Evolutionary conservation across 2,329 filamentous ascomycete genomes (phyloP).

Genomic region (Berkeleyomyces rouxiae): DNA sequence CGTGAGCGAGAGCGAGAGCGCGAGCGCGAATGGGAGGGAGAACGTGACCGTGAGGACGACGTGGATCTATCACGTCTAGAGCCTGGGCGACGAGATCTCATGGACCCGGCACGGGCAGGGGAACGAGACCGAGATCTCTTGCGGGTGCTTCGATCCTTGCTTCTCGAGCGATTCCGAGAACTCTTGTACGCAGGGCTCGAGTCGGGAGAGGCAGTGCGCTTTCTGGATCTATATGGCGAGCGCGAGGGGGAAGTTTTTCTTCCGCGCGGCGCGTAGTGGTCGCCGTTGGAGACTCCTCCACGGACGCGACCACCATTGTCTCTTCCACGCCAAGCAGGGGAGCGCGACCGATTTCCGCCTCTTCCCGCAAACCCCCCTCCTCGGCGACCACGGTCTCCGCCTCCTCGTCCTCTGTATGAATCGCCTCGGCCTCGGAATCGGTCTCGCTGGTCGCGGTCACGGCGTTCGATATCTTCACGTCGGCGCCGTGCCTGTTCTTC

Average conservation of each 20-base stretch:
- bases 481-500: slow-evolving; percentile 58
- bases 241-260: slow-evolving; percentile 16
- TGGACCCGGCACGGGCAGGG: slow-evolving; percentile 19
- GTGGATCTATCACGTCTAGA: slow-evolving; percentile 27
- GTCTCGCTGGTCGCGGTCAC: slow-evolving; percentile 50
- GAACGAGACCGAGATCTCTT: slow-evolving; percentile 24
- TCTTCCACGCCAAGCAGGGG: slow-evolving; percentile 23
- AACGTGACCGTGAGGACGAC: slow-evolving; percentile 19
- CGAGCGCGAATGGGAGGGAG: slow-evolving; percentile 16
- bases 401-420: slow-evolving; percentile 32
- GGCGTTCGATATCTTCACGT: slow-evolving; percentile 52
- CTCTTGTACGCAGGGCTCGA: slow-evolving; percentile 21
- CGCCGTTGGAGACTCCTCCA: slow-evolving; percentile 24
- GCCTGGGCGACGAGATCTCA: slow-evolving; percentile 24
- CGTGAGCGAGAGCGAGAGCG: slow-evolving; percentile 17
- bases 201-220: slow-evolving; percentile 16
- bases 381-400: slow-evolving; percentile 28
- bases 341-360: slow-evolving; percentile 28
- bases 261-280: slow-evolving; percentile 33
- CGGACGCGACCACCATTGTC: slow-evolving; percentile 26
- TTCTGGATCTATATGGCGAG: slow-evolving; percentile 18
- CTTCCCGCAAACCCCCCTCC: slow-evolving; percentile 28
- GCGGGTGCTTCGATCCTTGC: slow-evolving; percentile 31
- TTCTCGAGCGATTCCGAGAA: slow-evolving; percentile 32
- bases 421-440: slow-evolving; percentile 35